Base-by-base conservation (phyloP, 805 yeast species). In the Ogataea trehalophila region DNA sequence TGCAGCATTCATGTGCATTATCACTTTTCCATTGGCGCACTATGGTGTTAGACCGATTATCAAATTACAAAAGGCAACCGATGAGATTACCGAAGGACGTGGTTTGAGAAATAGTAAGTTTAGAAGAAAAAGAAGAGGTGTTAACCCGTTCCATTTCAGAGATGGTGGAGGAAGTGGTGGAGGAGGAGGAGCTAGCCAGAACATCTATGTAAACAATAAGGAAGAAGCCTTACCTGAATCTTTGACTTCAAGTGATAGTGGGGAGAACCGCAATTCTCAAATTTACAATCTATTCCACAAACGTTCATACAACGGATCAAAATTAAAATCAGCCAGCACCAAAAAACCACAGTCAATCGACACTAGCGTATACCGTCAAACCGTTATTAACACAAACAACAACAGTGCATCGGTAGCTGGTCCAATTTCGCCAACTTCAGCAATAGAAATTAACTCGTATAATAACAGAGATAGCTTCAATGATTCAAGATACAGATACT, bases 1-100 rank as follows among this genome's bases (percentile, higher is more conserved):
- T 18, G 94, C 94, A 4, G 87, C 71, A 0, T 76, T 85, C 52
- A 80, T 88, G 72, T 80, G 87, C 54, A 50, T 87, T 1, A 62
- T 87, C n/a, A 87, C 96, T 1, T 77, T 89, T 62, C 91, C 94
- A 5, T 65, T 90, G 45, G 89, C 96, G 0, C 89, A 87, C 49
- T 85, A 82, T 72, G 89, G 91, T 34, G 91, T 89, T 6, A 68
- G 86, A 53, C 97, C 97, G 0, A 88, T 90, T 48, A 76, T 87
- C 39, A 76, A 82, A 48, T 71, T 90, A 39, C 89, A 86, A 58
- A 80, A 81, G 52, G 96, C 95, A 0, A 87, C 96, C 0, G 96
- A 88, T 60, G 78, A 77, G 22, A 78, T 83, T 29, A 77, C 83
- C 5, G 67, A 69, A 42, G 70, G 75, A 33, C 54, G 70, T 17